These are phyloP conservation scores for Catharanthus roseus DNA, from an alignment of 257 asterid species.

Conservation along the genomic window DNA sequence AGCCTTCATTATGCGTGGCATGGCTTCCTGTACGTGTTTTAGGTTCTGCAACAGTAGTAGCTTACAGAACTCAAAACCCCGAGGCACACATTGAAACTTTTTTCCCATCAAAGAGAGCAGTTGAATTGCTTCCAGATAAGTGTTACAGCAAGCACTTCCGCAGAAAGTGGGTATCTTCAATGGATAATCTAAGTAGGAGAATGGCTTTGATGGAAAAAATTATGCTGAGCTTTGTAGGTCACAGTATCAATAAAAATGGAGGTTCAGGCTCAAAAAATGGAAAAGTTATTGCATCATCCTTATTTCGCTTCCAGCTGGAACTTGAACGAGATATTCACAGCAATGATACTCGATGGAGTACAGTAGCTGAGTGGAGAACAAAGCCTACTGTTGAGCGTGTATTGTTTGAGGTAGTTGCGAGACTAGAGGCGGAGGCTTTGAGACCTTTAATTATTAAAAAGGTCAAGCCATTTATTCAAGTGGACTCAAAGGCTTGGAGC, in stretches of 20 bases:
- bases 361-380: slow-evolving; percentile 79
- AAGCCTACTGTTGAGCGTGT: slow-evolving; percentile 57
- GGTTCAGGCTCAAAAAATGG: slow-evolving; percentile 37
- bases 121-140: slow-evolving; percentile 54
- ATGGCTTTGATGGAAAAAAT: slow-evolving; percentile 40
- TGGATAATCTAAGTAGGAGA: slow-evolving; percentile 31
- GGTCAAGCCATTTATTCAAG: slow-evolving; percentile 42
- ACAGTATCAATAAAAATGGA: slow-evolving; percentile 18
- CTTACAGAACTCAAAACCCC: slow-evolving; percentile 50
- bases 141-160: slow-evolving; percentile 39
- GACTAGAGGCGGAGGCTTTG: slow-evolving; percentile 49
- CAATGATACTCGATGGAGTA: slow-evolving; percentile 62
- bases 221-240: slow-evolving; percentile 30
- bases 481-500: slow-evolving; percentile 62
- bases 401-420: slow-evolving; percentile 56
- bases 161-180: slow-evolving; percentile 27
- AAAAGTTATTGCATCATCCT: slow-evolving; percentile 39
- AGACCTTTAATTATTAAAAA: slow-evolving; percentile 50
- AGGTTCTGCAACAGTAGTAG: slow-evolving; percentile 61
- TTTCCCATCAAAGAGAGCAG: slow-evolving; percentile 30
- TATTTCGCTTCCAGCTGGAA: slow-evolving; percentile 65
- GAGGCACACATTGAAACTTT: slow-evolving; percentile 33
- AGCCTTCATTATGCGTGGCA: slow-evolving; percentile 43
- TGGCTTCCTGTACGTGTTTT: slow-evolving; percentile 39
- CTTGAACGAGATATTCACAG: slow-evolving; percentile 47